These are phyloP conservation scores for Aspergillus amoenus DNA, from an alignment of 2,329 filamentous ascomycete genomes.

Conservation along the genomic window DNA sequence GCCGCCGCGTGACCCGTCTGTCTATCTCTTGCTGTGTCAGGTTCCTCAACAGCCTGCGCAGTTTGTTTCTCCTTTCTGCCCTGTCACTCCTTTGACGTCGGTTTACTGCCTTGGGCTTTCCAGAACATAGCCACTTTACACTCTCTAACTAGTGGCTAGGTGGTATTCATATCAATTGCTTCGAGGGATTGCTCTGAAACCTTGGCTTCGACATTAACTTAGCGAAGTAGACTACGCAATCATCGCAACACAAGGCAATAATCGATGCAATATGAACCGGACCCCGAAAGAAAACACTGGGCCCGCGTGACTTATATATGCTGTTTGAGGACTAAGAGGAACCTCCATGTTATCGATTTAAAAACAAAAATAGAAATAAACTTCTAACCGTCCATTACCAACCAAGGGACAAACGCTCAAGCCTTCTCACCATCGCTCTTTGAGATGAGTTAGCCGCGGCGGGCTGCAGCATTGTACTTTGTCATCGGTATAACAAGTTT, in stretches of 20 bases:
- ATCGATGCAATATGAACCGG: constrained; percentile 6
- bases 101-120: too few relatives aligned
- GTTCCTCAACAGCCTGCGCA: not conserved
- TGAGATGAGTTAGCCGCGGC: not conserved
- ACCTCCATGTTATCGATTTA: too few relatives aligned
- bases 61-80: not conserved
- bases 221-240: not conserved
- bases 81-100: too few relatives aligned
- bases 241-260: constrained; percentile 1
- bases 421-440: not conserved
- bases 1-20: constrained; percentile 15
- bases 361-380: not conserved
- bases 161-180: too few relatives aligned
- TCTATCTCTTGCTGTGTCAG: not conserved
- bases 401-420: constrained; percentile 1
- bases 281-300: not conserved
- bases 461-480: constrained; percentile 9
- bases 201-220: not conserved
- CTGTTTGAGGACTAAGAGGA: too few relatives aligned
- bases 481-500: not conserved
- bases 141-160: too few relatives aligned
- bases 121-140: too few relatives aligned
- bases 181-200: too few relatives aligned
- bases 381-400: not conserved
- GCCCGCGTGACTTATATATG: too few relatives aligned